Base-by-base conservation (phyloP, 495 filamentous ascomycete genomes). In the Immersiella caudata region DNA sequence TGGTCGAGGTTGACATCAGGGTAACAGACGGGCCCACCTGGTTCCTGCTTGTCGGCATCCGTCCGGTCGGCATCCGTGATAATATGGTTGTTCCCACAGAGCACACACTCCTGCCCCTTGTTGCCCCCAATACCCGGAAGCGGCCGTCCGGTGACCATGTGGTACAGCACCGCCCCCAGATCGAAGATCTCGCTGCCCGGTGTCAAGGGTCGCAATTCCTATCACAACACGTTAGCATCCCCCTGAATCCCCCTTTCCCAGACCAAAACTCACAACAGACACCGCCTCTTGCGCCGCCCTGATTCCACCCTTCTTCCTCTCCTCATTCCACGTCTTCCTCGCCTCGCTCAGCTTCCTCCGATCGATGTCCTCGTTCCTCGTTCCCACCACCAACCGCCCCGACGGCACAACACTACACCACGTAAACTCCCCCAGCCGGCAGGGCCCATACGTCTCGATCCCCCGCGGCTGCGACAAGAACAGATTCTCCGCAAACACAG, bases 351-450 rank as follows among this genome's bases (percentile, higher is more conserved):
- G 9, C 49, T 35, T 27, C 55, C 33, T 50, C 52, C 68, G 9
- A 21, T 35, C 0, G 27, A 27, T 27, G 18, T 52, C 63, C 22
- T 66, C 66, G 18, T 36, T 60, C 62, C 12, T 21, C 54, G 64
- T 40, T 5, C 52, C 68, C 35, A 72, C 67, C 12, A 74, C 33
- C 36, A 59, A 66, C 26, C 51, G 7, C 76, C 35, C 73, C 74
- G 21, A 3, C 29, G 29, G 29, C 29, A 33, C 29, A 33, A 83
- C 73, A 26, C 68, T 73, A 12, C 79, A 70, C 5, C 59, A 64
- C 20, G 65, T 58, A 51, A 82, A 83, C 20, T 80, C 76, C 26
- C 83, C 83, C 56, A 86, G 62, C 74, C 83, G 85, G 60, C 82
- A 83, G 5, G 63, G 52, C 1, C 82, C 83, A 52, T 84, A 85